phyloP scores from a whole-genome alignment of 441 rosid genomes.

The Mallotus repandus region DNA sequence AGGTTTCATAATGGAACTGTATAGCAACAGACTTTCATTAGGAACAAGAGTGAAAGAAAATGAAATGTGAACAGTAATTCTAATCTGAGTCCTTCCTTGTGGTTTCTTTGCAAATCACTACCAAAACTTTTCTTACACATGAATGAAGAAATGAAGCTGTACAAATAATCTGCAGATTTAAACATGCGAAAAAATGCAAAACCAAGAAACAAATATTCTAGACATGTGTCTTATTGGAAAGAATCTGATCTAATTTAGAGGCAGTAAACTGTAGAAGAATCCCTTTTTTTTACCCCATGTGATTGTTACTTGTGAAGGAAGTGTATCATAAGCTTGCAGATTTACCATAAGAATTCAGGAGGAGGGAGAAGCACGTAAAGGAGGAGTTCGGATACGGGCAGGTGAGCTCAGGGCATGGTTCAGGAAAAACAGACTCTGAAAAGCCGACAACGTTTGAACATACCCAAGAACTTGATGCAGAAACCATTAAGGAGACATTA shows the following conservation, averaged over 20 bases:
- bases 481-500: slow-evolving; percentile 51
- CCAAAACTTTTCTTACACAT: slow-evolving; percentile 76
- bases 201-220: slow-evolving; percentile 33
- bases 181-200: slow-evolving; percentile 28
- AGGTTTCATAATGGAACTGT: slow-evolving; percentile 6
- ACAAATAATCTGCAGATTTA: slow-evolving; percentile 54
- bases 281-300: background rate
- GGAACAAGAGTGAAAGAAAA: background rate
- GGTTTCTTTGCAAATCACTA: slow-evolving; percentile 35
- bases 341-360: slow-evolving; percentile 29
- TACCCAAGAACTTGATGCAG: slow-evolving; percentile 43
- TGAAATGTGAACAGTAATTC: background rate
- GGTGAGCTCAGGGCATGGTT: slow-evolving; percentile 61
- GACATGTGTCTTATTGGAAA: slow-evolving; percentile 50
- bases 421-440: slow-evolving; percentile 63
- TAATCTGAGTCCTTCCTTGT: slow-evolving; percentile 1
- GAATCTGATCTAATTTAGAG: slow-evolving; percentile 45
- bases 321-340: slow-evolving; percentile 37
- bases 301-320: slow-evolving; percentile 18
- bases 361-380: slow-evolving; percentile 31
- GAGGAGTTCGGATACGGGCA: slow-evolving; percentile 34
- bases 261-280: slow-evolving; percentile 27
- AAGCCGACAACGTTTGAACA: slow-evolving; percentile 67
- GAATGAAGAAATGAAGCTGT: slow-evolving; percentile 91
- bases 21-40: slow-evolving; percentile 9